Base-by-base conservation (phyloP, 805 yeast genomes). In the Tetrapisispora fleetii region DNA sequence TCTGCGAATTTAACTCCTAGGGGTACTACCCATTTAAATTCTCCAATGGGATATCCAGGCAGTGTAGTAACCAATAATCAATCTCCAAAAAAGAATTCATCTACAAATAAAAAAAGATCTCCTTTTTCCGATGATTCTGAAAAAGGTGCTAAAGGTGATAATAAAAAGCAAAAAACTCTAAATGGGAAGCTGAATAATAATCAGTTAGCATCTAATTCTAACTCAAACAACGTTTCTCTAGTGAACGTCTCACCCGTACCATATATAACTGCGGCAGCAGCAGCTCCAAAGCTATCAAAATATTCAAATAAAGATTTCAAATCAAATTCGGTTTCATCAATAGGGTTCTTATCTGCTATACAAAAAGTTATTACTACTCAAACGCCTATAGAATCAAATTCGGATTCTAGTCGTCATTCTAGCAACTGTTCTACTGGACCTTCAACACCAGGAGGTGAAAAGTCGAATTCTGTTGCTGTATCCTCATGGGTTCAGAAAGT, bases 201-300 rank as follows among this genome's bases (percentile, higher is more conserved):
- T 10, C 27, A 45, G 13, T 1, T 27, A 18, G 18, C 11, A n/a
- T 18, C 37, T 19, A 30, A 28, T 44, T n/a, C 13, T 10, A 44
- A 37, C 9, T 19, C 13, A 13, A 37, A 37, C 33, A 2, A 16
- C 38, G 27, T 17, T 16, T 18, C 33, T 16, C 28, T 27, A 42
- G 24, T 32, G 27, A 33, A 21, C 32, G 40, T 8, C 16, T 37
- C 18, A 9, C 22, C 21, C 9, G 35, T 30, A 17, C 45, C 37
- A 22, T 71, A 70, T 50, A 61, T 82, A 41, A 83, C 91, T 14
- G 87, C 87, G 18, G 91, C 91, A 21, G 89, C 89, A 13, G 88
- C 87, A 24, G 86, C 91, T 33, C 93, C 93, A 49, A 72, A 91
- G 58, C 77, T 83, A 11, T 82, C 88, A n/a, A 77, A 79, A 53